Base-by-base conservation (phyloP, 83 land plant species). In the Picea mariana region DNA sequence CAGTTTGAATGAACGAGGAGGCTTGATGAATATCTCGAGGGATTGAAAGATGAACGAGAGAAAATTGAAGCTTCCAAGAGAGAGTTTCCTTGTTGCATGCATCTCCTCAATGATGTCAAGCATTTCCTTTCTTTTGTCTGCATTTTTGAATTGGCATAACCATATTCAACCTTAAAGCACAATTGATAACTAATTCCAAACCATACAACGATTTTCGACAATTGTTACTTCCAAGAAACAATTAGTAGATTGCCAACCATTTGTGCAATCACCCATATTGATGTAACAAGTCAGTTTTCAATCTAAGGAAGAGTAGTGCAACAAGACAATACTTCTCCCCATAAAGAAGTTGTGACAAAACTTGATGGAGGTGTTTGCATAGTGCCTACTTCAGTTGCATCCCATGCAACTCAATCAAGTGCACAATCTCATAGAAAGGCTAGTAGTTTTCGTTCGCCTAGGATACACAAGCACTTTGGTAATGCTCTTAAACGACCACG, bases 21-120 rank as follows among this genome's bases (percentile, higher is more conserved):
- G 77, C 91, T 92, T 49, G 89, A 96, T 75, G 95, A 92, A 13
- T 91, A 90, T 81, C 85, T 98, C 62, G 81, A 85, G 26, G 87
- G 89, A 13, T 92, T 98, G 65, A 96, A 98, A 78, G 95, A 93
- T 79, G 99, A 98, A 88, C 82, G 93, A 6, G 82, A 87, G 80
- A 98, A 98, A 95, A 96, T 98, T 62, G 99, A 98, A 40, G 99
- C 95, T 17, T 96, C 96, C 86, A 96, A 96, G 86, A 90, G 99
- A 31, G 99, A 98, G 69, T 95, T 98, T 6, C 99, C 99, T 9
- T 91, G 90, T 62, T 96, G 99, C 91, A 96, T 96, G 97, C 97
- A 98, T 81, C 95, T 98, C 79, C 92, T 98, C 76, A 92, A 89
- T 72, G 89, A 90, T 79, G 99, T 99, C 96, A 88, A 55, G 79